phyloP scores from a whole-genome alignment of 495 filamentous ascomycete genomes.

The Aspergillus hancockii region DNA sequence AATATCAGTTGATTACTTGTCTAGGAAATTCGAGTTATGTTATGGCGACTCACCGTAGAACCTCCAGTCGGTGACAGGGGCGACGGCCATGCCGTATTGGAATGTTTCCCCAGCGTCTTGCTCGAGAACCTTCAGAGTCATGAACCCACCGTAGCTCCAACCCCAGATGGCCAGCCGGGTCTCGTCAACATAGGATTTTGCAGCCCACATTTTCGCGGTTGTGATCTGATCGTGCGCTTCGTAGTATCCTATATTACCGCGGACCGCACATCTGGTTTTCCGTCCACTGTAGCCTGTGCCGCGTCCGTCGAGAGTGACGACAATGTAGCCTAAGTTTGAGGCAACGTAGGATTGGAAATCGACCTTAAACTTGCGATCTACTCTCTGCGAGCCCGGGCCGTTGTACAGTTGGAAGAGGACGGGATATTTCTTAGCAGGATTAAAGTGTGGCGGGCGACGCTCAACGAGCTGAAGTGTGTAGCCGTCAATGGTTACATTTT shows the following conservation, averaged over 20 bases:
- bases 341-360: constrained; percentile 93
- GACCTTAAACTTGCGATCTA: constrained; percentile 77
- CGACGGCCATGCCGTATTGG: constrained; percentile 95
- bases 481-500: constrained; percentile 79
- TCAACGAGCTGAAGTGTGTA: constrained; percentile 84
- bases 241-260: constrained; percentile 80
- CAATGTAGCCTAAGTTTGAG: constrained; percentile 85
- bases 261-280: constrained; percentile 74
- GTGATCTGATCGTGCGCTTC: constrained; percentile 91
- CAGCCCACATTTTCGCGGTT: constrained; percentile 81
- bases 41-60: constrained; percentile 64
- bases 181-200: constrained; percentile 81
- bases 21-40: constrained; percentile 3
- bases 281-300: constrained; percentile 92
- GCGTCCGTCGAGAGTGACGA: constrained; percentile 91
- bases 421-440: constrained; percentile 81
- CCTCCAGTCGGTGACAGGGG: constrained; percentile 95
- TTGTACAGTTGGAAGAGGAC: constrained; percentile 93
- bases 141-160: constrained; percentile 97
- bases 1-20: background rate
- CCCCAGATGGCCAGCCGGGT: constrained; percentile 91
- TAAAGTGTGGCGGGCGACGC: constrained; percentile 86
- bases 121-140: constrained; percentile 95
- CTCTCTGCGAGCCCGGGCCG: constrained; percentile 85
- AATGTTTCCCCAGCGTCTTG: constrained; percentile 87